Conservation (phyloP, 2,329 filamentous ascomycete genomes). For the Dothideomycetes sp. region DNA sequence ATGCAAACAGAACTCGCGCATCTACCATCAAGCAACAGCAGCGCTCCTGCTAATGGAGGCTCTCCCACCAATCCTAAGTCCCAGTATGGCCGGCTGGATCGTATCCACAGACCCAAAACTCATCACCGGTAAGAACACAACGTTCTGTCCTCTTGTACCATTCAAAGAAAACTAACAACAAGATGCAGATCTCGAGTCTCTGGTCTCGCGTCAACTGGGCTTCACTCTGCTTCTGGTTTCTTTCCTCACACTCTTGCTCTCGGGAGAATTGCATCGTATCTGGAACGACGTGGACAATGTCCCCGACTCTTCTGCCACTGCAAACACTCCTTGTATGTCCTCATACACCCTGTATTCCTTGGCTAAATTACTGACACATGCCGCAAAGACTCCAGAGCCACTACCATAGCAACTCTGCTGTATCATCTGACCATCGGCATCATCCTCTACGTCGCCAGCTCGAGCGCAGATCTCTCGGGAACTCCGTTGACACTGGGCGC, state of each 20-base stretch:
- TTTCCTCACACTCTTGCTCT: slow-evolving; percentile 53
- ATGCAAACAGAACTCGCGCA: slow-evolving; percentile 34
- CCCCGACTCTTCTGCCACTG: neutral
- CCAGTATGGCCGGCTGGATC: slow-evolving; percentile 50
- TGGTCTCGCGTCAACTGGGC: slow-evolving; percentile 38
- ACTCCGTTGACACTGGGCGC: slow-evolving; percentile 49
- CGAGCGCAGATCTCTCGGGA: slow-evolving; percentile 42
- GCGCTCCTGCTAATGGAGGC: slow-evolving; percentile 32
- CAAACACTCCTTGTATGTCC: slow-evolving; percentile 6
- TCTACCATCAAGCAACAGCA: slow-evolving; percentile 34
- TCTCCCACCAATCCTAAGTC: slow-evolving; percentile 46
- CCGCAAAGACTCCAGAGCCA: slow-evolving; percentile 47
- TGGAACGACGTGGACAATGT: slow-evolving; percentile 7
- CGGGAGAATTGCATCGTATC: slow-evolving; percentile 36
- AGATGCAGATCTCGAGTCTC: slow-evolving; percentile 1
- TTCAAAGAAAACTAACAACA: neutral
- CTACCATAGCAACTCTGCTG: slow-evolving; percentile 54
- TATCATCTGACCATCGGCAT: slow-evolving; percentile 55
- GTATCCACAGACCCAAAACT: slow-evolving; percentile 52
- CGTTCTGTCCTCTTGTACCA: too few relatives aligned
- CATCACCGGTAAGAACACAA: slow-evolving; percentile 28
- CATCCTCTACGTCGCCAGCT: slow-evolving; percentile 58
- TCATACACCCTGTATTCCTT: neutral
- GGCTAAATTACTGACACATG: neutral
- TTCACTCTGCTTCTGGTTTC: slow-evolving; percentile 56